Percentiles rank a stretch among this genome's conserved stretches.
phyloP scores from a whole-genome alignment of 1,284 basidiomycete species.

The Ganoderma leucocontextum region DNA sequence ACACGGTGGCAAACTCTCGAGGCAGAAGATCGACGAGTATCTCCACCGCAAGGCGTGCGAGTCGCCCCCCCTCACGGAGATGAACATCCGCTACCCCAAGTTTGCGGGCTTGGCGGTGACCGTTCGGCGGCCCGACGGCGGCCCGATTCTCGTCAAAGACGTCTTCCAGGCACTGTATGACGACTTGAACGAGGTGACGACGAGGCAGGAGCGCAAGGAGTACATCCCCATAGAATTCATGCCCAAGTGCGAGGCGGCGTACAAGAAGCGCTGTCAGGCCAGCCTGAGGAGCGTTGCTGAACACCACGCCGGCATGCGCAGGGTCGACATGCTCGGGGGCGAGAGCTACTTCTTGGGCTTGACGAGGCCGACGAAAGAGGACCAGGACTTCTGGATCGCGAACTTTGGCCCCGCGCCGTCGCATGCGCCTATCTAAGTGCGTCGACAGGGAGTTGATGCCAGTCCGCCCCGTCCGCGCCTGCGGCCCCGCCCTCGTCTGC shows the following conservation, averaged over 20 bases:
- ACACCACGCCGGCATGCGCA: constrained; percentile 51
- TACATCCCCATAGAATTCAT: constrained; percentile 42
- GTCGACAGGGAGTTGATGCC: neutral
- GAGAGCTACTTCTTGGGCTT: constrained; percentile 53
- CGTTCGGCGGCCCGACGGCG: constrained; percentile 49
- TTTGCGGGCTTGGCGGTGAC: constrained; percentile 53
- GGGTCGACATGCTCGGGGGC: constrained; percentile 59
- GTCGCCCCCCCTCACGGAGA: constrained; percentile 40
- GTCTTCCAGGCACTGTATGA: constrained; percentile 62
- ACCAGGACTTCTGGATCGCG: constrained; percentile 29
- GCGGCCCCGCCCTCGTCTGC: constrained; percentile 4
- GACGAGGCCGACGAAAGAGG: constrained; percentile 39
- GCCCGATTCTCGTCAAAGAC: constrained; percentile 55
- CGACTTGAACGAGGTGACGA: constrained; percentile 53
- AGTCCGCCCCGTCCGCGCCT: neutral
- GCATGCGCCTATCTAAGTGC: neutral
- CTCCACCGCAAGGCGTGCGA: constrained; percentile 46
- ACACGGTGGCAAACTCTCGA: constrained; percentile 4
- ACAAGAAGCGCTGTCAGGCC: constrained; percentile 54
- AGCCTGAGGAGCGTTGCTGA: constrained; percentile 35
- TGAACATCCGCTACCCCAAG: constrained; percentile 46
- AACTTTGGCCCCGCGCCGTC: constrained; percentile 23
- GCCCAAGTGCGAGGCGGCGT: constrained; percentile 47
- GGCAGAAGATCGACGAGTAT: constrained; percentile 36
- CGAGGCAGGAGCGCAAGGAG: constrained; percentile 47